Base-by-base conservation (phyloP, 805 yeast species). In the Starmerella powellii region DNA sequence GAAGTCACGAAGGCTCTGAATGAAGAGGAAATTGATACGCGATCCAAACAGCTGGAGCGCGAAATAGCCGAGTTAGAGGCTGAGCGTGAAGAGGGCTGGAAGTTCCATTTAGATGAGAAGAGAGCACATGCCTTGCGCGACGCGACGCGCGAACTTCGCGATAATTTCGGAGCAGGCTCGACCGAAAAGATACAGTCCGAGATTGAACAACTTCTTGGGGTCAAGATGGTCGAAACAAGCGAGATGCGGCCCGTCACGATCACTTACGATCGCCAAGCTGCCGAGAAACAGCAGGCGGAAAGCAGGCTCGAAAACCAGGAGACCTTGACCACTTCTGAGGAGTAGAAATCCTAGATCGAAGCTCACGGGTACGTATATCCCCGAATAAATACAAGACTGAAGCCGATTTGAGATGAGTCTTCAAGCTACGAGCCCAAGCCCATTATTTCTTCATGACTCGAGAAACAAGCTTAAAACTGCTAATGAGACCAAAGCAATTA, bases 41-140 rank as follows among this genome's bases (percentile, higher is more conserved):
- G 50, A 28, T 40, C 54, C 18, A 45, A 46, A 10, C 34, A 46
- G 29, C 39, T 48, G 3, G 48, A 55, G 31, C 40, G 34, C 11
- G 63, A 59, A 42, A 41, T 58, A 4, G 51, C 52, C 12, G 49
- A 59, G 23, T 49, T 59, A 16, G 49, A 55, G 37, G 32, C 33
- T 2, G 52, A 56, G 30, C 36, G 45, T 16, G 38, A 42, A 27
- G 42, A 23, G 5, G 53, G 52, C 37, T 42, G 53, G 55, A 29
- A 34, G 30, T 40, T 42, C 21, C 47, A 43, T n/a, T 45, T 36
- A 19, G 45, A 47, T 28, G 46, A 42, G 15, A 43, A 37, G 4
- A 50, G 47, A 45, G 47, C 52, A 17, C 40, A 49, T 26, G 51
- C 50, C 29, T 50, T 52, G 45, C 42, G 41, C 31, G 38, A 40